Percentiles rank a stretch among this genome's conserved stretches.
These are phyloP conservation scores for Diplocarpon mali DNA, from an alignment of 2,329 filamentous ascomycete species.

Conservation along the genomic window DNA sequence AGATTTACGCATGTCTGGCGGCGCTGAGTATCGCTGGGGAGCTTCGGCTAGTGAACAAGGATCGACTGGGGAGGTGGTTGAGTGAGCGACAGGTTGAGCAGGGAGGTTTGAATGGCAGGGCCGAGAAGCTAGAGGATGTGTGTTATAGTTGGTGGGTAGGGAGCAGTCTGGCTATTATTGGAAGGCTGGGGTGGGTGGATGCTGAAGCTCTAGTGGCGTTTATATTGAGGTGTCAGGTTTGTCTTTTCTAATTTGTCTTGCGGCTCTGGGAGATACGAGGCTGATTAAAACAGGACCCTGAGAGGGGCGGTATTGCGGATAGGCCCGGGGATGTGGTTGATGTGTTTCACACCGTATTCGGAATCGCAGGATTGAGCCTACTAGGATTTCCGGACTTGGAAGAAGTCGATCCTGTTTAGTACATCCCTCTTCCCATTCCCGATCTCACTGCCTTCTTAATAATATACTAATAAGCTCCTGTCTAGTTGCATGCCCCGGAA, in stretches of 20 bases:
- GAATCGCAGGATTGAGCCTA: slow-evolving; percentile 76
- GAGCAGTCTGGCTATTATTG: slow-evolving; percentile 83
- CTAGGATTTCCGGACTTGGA: slow-evolving; percentile 65
- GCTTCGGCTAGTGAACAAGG: slow-evolving; percentile 70
- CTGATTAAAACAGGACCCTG: slow-evolving; percentile 62
- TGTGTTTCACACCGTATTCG: slow-evolving; percentile 92
- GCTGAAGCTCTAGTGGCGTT: slow-evolving; percentile 65
- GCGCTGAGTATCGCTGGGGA: slow-evolving; percentile 74
- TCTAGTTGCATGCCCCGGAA: slow-evolving; percentile 59
- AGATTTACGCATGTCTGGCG: slow-evolving; percentile 89
- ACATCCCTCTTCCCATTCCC: slow-evolving; percentile 26
- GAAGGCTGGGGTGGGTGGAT: slow-evolving; percentile 86
- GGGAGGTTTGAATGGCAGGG: slow-evolving; percentile 85
- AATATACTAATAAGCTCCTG: slow-evolving; percentile 9
- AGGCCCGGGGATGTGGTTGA: slow-evolving; percentile 90
- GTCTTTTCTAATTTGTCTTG: slow-evolving; percentile 34
- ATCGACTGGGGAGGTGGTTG: slow-evolving; percentile 79
- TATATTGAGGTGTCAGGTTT: slow-evolving; percentile 72
- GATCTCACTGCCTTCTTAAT: not conserved
- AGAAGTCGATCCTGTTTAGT: slow-evolving; percentile 82
- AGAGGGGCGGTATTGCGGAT: slow-evolving; percentile 78
- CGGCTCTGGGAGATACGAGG: slow-evolving; percentile 37
- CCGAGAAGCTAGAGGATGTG: slow-evolving; percentile 91
- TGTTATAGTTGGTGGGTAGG: slow-evolving; percentile 99
- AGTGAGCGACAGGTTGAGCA: slow-evolving; percentile 83